Conservation (phyloP, 1,284 basidiomycete genomes). For the Tilletia horrida region DNA sequence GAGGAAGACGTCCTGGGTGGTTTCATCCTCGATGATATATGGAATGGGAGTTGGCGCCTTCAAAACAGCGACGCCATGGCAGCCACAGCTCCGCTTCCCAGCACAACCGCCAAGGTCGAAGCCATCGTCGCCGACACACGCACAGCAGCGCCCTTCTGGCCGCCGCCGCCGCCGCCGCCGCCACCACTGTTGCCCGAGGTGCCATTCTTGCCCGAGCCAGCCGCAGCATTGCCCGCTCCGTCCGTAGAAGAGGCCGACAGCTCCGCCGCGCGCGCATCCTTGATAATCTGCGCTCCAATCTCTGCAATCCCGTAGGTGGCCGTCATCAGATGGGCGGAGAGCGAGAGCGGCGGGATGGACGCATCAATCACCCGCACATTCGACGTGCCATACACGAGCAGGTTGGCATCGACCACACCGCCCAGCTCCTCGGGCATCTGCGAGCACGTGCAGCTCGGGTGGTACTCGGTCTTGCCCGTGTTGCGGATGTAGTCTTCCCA, state of each 20-base stretch:
- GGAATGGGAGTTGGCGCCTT: no score
- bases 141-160: background rate
- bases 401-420: constrained; percentile 66
- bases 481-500: constrained; percentile 43
- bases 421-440: constrained; percentile 66
- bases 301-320: constrained; percentile 63
- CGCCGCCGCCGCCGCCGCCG: background rate
- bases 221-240: background rate
- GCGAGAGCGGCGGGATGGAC: constrained; percentile 53
- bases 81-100: no score
- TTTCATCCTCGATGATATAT: no score
- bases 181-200: no score
- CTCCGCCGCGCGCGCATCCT: background rate
- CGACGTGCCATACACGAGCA: constrained; percentile 66
- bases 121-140: background rate
- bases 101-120: no score
- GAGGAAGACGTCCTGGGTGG: no score
- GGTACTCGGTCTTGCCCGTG: constrained; percentile 50
- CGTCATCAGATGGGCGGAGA: constrained; percentile 59
- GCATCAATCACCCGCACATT: constrained; percentile 62
- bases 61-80: no score
- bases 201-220: background rate
- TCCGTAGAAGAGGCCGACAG: no score
- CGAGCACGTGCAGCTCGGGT: constrained; percentile 64
- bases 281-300: constrained; percentile 38